Evolutionary conservation across 176 grass and related monocot species (phyloP).

Genomic region (Avena insularis): DNA sequence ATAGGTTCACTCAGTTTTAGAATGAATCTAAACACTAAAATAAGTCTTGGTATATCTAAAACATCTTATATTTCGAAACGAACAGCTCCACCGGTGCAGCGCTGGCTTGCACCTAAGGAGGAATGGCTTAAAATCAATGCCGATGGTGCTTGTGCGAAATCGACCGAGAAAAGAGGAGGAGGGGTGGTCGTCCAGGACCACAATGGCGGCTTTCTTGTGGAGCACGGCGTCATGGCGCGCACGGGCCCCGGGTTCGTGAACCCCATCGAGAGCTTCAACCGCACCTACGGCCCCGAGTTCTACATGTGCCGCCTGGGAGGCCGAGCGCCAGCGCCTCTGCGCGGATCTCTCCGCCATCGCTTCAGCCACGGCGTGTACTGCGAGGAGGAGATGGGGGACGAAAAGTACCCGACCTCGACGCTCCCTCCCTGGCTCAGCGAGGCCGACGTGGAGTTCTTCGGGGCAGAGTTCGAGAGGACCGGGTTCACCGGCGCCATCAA

Average conservation of each 20-base stretch:
- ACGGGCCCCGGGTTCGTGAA: constrained; percentile 30
- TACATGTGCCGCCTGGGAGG: constrained; percentile 67
- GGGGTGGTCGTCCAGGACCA: too few relatives aligned
- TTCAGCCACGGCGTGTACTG: not conserved
- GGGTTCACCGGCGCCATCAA: constrained; percentile 49
- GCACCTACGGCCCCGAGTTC: constrained; percentile 57
- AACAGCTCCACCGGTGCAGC: too few relatives aligned
- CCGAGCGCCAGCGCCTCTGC: constrained; percentile 4
- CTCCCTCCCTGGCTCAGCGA: constrained; percentile 42
- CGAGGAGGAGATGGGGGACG: not conserved
- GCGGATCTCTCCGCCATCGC: constrained; percentile 25
- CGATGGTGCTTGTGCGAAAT: too few relatives aligned
- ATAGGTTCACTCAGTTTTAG: too few relatives aligned
- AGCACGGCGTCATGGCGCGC: constrained; percentile 28
- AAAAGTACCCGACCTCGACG: not conserved
- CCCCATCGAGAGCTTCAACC: constrained; percentile 48
- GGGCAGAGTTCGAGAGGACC: constrained; percentile 44
- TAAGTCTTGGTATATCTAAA: too few relatives aligned
- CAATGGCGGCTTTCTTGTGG: constrained; percentile 62
- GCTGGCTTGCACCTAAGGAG: too few relatives aligned
- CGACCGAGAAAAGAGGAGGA: too few relatives aligned
- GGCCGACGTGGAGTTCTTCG: constrained; percentile 47
- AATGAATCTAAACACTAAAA: too few relatives aligned
- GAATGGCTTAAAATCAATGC: too few relatives aligned
- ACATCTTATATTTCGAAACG: too few relatives aligned